These are phyloP conservation scores for Edaphochlamys debaryana DNA, from an alignment of 139 green algal genomes.

Conservation along the genomic window DNA sequence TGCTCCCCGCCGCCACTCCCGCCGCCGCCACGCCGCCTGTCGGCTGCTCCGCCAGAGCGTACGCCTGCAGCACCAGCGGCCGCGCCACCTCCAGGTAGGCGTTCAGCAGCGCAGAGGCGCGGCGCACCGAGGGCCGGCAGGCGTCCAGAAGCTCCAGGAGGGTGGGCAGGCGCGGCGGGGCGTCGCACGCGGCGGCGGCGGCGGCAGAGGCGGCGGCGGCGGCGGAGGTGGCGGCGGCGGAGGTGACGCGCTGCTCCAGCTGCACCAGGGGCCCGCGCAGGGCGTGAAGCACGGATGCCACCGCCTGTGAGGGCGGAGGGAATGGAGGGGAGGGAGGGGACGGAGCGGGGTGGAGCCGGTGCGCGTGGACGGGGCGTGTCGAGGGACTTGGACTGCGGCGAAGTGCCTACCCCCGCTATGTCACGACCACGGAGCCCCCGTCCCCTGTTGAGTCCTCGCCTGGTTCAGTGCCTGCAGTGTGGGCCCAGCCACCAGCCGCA, in stretches of 20 bases:
- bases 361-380: no score
- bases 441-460: no score
- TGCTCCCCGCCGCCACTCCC: neutral
- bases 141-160: conserved; percentile 3
- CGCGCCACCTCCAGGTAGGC: neutral
- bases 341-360: neutral
- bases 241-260: conserved; percentile 30
- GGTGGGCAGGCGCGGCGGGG: neutral
- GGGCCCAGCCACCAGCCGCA: conserved; percentile 17
- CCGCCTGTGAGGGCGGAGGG: neutral
- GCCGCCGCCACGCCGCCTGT: neutral
- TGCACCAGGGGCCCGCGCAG: conserved; percentile 1
- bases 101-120: neutral
- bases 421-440: no score
- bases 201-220: neutral
- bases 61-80: conserved; percentile 5
- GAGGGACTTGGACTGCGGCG: no score
- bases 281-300: neutral
- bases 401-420: neutral
- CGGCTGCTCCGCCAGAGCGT: neutral
- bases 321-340: neutral
- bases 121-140: conserved; percentile 7
- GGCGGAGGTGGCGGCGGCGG: neutral
- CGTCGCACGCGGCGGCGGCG: neutral
- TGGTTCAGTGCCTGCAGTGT: conserved; percentile 23